phyloP scores from a whole-genome alignment of 257 asterid species.

The Plantago major region DNA sequence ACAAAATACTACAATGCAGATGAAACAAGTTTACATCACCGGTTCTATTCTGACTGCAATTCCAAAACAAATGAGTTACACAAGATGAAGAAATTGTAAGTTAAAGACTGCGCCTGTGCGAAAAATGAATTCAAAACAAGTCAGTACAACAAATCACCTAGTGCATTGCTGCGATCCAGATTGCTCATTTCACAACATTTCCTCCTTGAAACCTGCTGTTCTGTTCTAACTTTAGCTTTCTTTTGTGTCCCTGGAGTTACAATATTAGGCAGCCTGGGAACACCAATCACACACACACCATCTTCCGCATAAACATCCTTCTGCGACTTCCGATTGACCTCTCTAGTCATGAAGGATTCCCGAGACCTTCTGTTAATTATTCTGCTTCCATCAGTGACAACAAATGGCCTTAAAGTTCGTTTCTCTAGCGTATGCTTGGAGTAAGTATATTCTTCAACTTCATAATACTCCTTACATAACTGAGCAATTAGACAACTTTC shows the following conservation, averaged over 20 bases:
- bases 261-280: slow-evolving; percentile 52
- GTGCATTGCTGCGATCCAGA: slow-evolving; percentile 31
- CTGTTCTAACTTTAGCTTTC: slow-evolving; percentile 28
- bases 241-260: slow-evolving; percentile 23
- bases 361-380: slow-evolving; percentile 32
- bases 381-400: slow-evolving; percentile 56
- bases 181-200: slow-evolving; percentile 15
- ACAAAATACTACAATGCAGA: neutral
- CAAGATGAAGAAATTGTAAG: neutral
- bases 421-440: slow-evolving; percentile 26
- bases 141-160: slow-evolving; percentile 29
- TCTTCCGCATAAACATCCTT: slow-evolving; percentile 19
- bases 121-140: neutral
- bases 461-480: slow-evolving; percentile 45
- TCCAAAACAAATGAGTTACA: neutral
- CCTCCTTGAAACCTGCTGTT: slow-evolving; percentile 24
- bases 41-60: slow-evolving; percentile 6
- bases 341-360: slow-evolving; percentile 27
- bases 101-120: neutral
- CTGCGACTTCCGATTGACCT: slow-evolving; percentile 20
- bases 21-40: slow-evolving; percentile 7
- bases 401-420: slow-evolving; percentile 45
- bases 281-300: slow-evolving; percentile 30
- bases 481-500: slow-evolving; percentile 91
- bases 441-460: slow-evolving; percentile 39